Conservation (phyloP, 495 filamentous ascomycete species). For the Baudoinia panamericana region DNA sequence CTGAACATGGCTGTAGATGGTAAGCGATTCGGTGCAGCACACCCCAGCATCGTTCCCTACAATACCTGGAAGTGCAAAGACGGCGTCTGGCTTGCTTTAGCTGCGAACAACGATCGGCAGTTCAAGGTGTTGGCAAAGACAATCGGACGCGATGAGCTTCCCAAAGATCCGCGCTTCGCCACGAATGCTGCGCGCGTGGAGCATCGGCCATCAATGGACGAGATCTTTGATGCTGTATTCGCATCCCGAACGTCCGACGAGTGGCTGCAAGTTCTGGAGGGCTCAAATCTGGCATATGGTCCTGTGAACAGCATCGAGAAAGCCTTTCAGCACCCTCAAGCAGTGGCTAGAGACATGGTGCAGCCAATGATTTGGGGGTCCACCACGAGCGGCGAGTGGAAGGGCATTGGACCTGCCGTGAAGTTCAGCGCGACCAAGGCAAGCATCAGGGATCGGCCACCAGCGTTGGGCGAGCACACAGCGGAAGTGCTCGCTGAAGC, state of each 20-base stretch:
- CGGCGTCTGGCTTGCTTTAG: constrained; percentile 25
- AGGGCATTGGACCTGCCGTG: constrained; percentile 26
- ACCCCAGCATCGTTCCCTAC: constrained; percentile 28
- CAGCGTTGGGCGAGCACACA: constrained; percentile 27
- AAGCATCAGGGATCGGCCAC: constrained; percentile 22
- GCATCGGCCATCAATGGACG: constrained; percentile 25
- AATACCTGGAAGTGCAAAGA: constrained; percentile 26
- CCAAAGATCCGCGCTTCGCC: constrained; percentile 23
- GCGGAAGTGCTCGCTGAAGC: constrained; percentile 25
- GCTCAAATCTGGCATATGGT: constrained; percentile 26
- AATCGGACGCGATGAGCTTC: constrained; percentile 21
- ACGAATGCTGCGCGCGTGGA: constrained; percentile 26
- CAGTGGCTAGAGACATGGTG: constrained; percentile 26
- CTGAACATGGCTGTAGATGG: constrained; percentile 26
- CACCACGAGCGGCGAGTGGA: constrained; percentile 21
- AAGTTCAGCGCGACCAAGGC: constrained; percentile 26
- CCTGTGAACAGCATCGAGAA: constrained; percentile 28
- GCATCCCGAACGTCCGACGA: constrained; percentile 25
- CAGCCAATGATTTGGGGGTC: constrained; percentile 20
- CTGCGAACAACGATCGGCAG: constrained; percentile 29
- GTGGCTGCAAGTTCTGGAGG: constrained; percentile 26
- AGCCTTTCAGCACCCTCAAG: constrained; percentile 28
- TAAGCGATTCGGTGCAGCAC: constrained; percentile 26
- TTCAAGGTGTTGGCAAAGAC: constrained; percentile 24
- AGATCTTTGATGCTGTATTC: constrained; percentile 24